These are phyloP conservation scores for Pythium inflatum DNA, from an alignment of 352 stramenopile species.

Conservation along the genomic window DNA sequence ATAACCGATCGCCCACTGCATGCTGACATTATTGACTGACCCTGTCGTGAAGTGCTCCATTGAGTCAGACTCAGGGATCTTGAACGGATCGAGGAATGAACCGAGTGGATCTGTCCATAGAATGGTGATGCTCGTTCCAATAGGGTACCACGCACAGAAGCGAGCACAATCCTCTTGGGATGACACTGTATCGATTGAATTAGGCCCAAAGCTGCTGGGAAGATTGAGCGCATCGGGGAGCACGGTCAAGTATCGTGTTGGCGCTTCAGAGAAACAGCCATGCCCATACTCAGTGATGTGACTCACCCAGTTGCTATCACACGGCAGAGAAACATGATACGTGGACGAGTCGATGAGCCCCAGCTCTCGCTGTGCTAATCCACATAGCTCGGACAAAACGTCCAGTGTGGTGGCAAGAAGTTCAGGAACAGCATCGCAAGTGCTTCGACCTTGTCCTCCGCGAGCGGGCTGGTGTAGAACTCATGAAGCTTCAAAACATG, in stretches of 20 bases:
- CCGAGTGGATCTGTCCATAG: neutral
- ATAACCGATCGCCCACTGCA: conserved; percentile 2
- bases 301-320: neutral
- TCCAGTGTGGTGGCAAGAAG: conserved; percentile 40
- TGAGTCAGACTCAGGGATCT: neutral
- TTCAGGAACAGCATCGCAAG: conserved; percentile 51
- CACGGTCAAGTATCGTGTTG: neutral
- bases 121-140: neutral
- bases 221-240: neutral
- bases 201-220: neutral
- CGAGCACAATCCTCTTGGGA: neutral
- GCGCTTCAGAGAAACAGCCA: neutral
- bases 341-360: neutral
- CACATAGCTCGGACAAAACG: conserved; percentile 41
- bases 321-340: neutral
- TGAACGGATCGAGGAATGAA: conserved; percentile 7
- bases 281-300: neutral
- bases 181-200: neutral
- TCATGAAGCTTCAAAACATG: conserved; percentile 11
- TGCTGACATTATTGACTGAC: neutral
- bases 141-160: conserved; percentile 4
- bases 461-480: conserved; percentile 41
- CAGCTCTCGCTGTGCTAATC: conserved; percentile 41
- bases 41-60: neutral
- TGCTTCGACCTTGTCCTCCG: conserved; percentile 23